Base-by-base conservation (phyloP, 2,329 filamentous ascomycete species). In the Phialocephala sp. region DNA sequence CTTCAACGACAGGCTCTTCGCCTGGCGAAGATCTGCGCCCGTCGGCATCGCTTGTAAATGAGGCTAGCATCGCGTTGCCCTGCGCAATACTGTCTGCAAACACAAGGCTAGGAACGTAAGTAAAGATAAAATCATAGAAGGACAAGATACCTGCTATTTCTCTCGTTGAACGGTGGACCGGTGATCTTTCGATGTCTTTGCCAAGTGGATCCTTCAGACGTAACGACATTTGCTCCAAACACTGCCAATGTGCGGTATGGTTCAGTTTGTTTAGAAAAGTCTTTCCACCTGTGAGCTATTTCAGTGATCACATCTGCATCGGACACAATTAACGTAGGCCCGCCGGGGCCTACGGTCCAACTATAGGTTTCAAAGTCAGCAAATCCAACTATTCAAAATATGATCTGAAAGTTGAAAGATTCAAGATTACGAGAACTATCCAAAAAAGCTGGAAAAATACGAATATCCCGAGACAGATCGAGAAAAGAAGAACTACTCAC, bases 121-220 rank as follows among this genome's bases (percentile, higher is more conserved):
- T 43, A 57, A 35, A 20, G 37, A 45, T 27, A 12, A 6, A 22
- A 43, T 35, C 15, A 15, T 6, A 27, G 37, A 22, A 9, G 2
- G 18, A 14, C 22, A 36, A 27, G 54, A 43, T 59, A 69, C 69
- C 62, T 56, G 62, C 68, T 72, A 62, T 92, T 93, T 77, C 84
- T 87, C 79, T 93, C 91, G 66, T 89, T 91, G 76, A 94, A 93
- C 8, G 87, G 86, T 1, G 90, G 86, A 36, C 87, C 86, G 0
- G 88, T 90, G 58, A 88, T 84, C 77, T 90, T 91, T 65, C 91
- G 86, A 76, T 94, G 91, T 77, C 87, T 83, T 43, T 89, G 87
- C 91, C 90, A 93, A 37, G 83, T 76, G 0, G 81, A 73, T 0
- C 90, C 90, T 75, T 93, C 90, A 1, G 88, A 86, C 0, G 86